Evolutionary conservation across 208 protist species (phyloP).

Genomic region (Trypanosoma rangeli): DNA sequence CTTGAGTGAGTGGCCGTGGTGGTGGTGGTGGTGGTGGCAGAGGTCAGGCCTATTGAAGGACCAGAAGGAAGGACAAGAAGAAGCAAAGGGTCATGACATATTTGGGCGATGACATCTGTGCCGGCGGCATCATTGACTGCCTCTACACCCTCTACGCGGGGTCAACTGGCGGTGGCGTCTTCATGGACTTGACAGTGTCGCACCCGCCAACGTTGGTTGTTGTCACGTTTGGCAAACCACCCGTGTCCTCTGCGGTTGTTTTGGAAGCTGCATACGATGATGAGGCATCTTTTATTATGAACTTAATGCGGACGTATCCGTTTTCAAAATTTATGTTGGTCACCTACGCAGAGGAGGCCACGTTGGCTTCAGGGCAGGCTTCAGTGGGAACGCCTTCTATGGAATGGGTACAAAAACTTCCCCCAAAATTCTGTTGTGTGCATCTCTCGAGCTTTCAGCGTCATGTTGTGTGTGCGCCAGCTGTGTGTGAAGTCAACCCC

Average conservation of each 20-base stretch:
- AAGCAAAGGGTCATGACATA: not conserved
- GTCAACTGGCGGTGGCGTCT: not conserved
- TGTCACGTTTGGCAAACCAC: not conserved
- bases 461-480: conserved; percentile 1
- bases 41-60: not conserved
- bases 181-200: not conserved
- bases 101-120: not conserved
- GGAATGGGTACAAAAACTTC: conserved; percentile 2
- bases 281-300: conserved; percentile 1
- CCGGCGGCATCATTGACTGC: conserved; percentile 5
- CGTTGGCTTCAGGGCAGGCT: not conserved
- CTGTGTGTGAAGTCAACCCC: not conserved
- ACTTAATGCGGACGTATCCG: conserved; percentile 17
- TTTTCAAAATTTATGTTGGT: conserved; percentile 14
- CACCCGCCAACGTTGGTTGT: conserved; percentile 13
- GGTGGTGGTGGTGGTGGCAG: not conserved
- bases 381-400: not conserved
- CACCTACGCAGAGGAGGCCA: not conserved
- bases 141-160: conserved; percentile 14
- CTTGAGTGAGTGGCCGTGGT: too few species aligned
- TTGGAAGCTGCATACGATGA: not conserved
- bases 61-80: not conserved
- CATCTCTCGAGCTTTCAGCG: conserved; percentile 3
- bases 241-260: not conserved
- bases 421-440: conserved; percentile 10